Percentiles rank a stretch among this genome's conserved stretches.
These are phyloP conservation scores for Monosporascus sp. DNA, from an alignment of 2,329 filamentous ascomycete genomes.

Conservation along the genomic window DNA sequence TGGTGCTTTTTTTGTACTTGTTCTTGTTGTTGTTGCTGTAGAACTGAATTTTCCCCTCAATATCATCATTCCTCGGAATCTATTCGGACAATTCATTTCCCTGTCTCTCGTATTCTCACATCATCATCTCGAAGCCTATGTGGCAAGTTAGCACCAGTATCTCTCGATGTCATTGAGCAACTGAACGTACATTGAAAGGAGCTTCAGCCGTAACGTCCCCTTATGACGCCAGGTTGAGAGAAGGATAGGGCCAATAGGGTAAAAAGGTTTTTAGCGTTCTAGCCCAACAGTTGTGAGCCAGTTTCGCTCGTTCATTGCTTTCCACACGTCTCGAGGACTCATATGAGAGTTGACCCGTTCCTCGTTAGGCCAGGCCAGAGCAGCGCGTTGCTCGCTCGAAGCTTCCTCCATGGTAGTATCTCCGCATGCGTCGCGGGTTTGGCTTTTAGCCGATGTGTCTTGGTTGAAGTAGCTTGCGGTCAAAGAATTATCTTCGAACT, in stretches of 20 bases:
- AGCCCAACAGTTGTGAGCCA: conserved; percentile 15
- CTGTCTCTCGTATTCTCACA: no score
- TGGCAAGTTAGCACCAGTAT: no score
- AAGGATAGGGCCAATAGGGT: not conserved
- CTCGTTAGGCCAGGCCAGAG: not conserved
- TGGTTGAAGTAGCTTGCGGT: not conserved
- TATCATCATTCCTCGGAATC: no score
- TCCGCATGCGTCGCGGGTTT: not conserved
- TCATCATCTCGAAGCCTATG: no score
- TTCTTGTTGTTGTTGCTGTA: conserved; percentile 10
- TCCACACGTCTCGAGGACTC: conserved; percentile 18
- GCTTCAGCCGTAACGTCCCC: not conserved
- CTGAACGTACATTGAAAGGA: no score
- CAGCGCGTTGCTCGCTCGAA: not conserved
- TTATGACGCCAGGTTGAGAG: not conserved
- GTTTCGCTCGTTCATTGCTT: conserved; percentile 20
- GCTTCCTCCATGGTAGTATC: not conserved
- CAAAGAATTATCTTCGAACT: not conserved
- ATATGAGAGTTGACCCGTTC: conserved; percentile 14
- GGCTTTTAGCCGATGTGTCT: not conserved
- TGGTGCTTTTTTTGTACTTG: not conserved
- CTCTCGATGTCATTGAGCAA: no score
- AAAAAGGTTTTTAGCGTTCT: conserved; percentile 5
- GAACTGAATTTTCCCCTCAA: not conserved
- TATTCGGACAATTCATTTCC: no score